phyloP scores from a whole-genome alignment of 805 yeast species.

The Citeromyces matritensis region DNA sequence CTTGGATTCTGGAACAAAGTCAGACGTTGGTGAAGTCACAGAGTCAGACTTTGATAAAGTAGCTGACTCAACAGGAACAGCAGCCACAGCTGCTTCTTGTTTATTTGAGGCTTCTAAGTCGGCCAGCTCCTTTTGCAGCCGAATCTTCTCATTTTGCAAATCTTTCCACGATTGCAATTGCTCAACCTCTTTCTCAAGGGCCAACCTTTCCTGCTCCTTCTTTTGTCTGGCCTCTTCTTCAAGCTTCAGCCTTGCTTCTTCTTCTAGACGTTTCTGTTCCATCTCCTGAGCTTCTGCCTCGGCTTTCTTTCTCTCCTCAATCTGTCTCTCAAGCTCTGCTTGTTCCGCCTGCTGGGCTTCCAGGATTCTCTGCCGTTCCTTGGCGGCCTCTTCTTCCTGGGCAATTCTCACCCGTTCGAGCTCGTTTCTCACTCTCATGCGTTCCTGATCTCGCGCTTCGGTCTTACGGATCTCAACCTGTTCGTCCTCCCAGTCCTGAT shows the following conservation, averaged over 20 bases:
- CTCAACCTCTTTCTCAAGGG: constrained; percentile 14
- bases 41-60: constrained; percentile 4
- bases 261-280: constrained; percentile 9
- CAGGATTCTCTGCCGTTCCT: constrained; percentile 13
- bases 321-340: constrained; percentile 7
- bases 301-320: constrained; percentile 6
- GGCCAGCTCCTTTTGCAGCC: constrained; percentile 13
- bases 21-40: constrained; percentile 1
- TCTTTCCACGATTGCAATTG: constrained; percentile 19
- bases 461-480: constrained; percentile 24
- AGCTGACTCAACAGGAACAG: constrained; percentile 8
- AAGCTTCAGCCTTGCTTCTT: constrained; percentile 8
- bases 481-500: constrained; percentile 27
- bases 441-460: constrained; percentile 30
- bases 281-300: constrained; percentile 6
- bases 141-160: constrained; percentile 17
- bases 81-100: constrained; percentile 7
- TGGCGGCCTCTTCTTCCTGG: constrained; percentile 19
- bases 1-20: constrained; percentile 4
- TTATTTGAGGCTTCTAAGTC: constrained; percentile 6
- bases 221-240: constrained; percentile 8
- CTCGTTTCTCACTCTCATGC: constrained; percentile 20
- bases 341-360: constrained; percentile 13
- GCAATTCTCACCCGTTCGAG: constrained; percentile 24
- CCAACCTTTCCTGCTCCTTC: constrained; percentile 17